These are phyloP conservation scores for Coelastrella sp. DNA, from an alignment of 139 green algal species.

Conservation along the genomic window DNA sequence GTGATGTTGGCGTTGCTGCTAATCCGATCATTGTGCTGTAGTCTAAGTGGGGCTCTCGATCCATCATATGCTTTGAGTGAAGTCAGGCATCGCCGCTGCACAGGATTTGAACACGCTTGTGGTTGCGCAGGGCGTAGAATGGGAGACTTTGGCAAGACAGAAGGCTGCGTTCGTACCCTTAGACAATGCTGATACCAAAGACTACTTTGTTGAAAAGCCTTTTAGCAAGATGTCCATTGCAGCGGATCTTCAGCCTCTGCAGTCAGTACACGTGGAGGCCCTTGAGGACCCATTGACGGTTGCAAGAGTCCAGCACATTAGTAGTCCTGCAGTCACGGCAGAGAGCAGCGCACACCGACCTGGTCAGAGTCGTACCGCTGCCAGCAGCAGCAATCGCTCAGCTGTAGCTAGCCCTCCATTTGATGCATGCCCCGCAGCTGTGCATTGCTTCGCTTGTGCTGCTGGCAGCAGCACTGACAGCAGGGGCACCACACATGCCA, in stretches of 20 bases:
- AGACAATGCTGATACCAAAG: slow-evolving; percentile 76
- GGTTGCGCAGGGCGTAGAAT: slow-evolving; percentile 76
- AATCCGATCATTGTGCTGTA: not conserved
- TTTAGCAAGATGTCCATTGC: slow-evolving; percentile 61
- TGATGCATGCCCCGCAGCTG: not conserved
- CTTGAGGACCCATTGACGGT: not conserved
- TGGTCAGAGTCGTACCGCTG: too few species aligned
- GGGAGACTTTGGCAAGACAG: slow-evolving; percentile 73
- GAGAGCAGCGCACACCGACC: too few species aligned
- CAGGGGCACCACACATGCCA: not conserved
- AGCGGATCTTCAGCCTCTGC: slow-evolving; percentile 56
- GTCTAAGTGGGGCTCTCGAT: not conserved
- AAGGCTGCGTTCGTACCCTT: slow-evolving; percentile 89
- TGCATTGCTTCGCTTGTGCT: not conserved
- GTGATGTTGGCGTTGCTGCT: too few species aligned
- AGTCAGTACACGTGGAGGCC: not conserved
- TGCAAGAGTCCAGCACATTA: not conserved
- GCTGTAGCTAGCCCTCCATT: not conserved
- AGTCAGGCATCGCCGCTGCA: not conserved
- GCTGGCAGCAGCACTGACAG: not conserved
- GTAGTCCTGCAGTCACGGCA: too few species aligned
- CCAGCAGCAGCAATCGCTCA: not conserved
- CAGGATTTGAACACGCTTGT: not conserved
- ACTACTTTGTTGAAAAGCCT: slow-evolving; percentile 76
- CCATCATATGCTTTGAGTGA: not conserved